phyloP scores from a whole-genome alignment of 257 asterid genomes.

The Capsicum chinense region DNA sequence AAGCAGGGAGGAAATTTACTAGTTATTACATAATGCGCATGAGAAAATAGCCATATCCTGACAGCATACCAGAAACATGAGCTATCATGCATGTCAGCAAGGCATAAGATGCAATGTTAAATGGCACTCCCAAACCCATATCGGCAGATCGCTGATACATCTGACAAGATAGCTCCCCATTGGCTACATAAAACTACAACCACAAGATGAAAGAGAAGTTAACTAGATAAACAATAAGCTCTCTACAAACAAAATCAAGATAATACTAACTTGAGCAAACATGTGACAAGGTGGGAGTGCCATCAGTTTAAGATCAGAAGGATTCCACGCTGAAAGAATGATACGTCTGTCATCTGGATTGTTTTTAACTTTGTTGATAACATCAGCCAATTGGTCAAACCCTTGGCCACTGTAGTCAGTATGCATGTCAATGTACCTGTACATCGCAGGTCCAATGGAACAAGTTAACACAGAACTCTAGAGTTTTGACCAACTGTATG shows the following conservation, averaged over 20 bases:
- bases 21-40: neutral
- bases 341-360: constrained; percentile 57
- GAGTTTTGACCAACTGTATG: constrained; percentile 22
- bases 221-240: constrained; percentile 14
- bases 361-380: constrained; percentile 46
- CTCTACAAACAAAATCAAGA: constrained; percentile 8
- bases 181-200: constrained; percentile 51
- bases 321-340: constrained; percentile 59
- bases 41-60: neutral
- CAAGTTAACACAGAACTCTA: constrained; percentile 5
- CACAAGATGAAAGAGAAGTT: constrained; percentile 3
- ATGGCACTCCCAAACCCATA: constrained; percentile 61
- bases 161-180: constrained; percentile 56
- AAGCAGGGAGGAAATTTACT: constrained; percentile 7
- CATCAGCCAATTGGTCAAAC: constrained; percentile 51
- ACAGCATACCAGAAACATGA: constrained; percentile 50
- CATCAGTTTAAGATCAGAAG: constrained; percentile 53
- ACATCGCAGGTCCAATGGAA: constrained; percentile 18
- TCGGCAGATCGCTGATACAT: constrained; percentile 62
- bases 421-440: constrained; percentile 56
- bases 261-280: constrained; percentile 51
- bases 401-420: constrained; percentile 55
- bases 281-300: constrained; percentile 63
- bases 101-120: constrained; percentile 57
- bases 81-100: constrained; percentile 58